Evolutionary conservation across 2,329 filamentous ascomycete species (phyloP), one percentile per base, ranked within the genome.

Genomic region (Pseudogymnoascus sp.): DNA sequence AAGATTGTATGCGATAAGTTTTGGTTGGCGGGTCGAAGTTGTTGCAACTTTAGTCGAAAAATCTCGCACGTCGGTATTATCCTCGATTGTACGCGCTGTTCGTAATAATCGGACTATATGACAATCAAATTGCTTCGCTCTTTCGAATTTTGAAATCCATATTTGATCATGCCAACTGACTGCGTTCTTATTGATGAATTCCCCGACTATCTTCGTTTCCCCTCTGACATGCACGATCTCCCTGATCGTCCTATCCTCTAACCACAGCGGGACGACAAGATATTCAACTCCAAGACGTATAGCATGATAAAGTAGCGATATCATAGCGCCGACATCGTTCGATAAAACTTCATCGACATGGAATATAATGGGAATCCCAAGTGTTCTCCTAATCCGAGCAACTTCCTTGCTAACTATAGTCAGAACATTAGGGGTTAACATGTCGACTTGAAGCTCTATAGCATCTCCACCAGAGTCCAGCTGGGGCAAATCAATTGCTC

Each of bases 211-310:
- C 29, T 55, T 55, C 26, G 49, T 55, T 55, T 55, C 49, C 10
- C 49, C 49, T 21, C 49, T 29, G 19, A 55, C 49, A 19, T 33
- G 26, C 19, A 55, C 49, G 5, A 55, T 55, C 49, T 55, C 29
- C 29, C 49, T 55, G 12, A 55, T 55, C 5, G 23, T 19, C 4
- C 2, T 33, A 55, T 55, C 49, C 49, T 55, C 49, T 19, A 55
- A 55, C 49, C 29, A 55, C 29, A 55, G 49, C 5, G 49, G 29
- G 2, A 55, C 31, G 49, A 83, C 84, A 61, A 86, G 69, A 67
- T 85, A 90, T 61, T 89, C 86, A 2, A 87, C 84, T 1, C 82
- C 84, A 39, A 90, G 78, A 10, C 86, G 82, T 23, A 89, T 74
- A 4, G 86, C 87, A 65, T 88, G 83, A 43, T 83, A 78, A 26